A percentile compares a stretch with the other conserved stretches of the same genome.
phyloP scores from a whole-genome alignment of 208 protist genomes.

The Trypanosoma conorhini region DNA sequence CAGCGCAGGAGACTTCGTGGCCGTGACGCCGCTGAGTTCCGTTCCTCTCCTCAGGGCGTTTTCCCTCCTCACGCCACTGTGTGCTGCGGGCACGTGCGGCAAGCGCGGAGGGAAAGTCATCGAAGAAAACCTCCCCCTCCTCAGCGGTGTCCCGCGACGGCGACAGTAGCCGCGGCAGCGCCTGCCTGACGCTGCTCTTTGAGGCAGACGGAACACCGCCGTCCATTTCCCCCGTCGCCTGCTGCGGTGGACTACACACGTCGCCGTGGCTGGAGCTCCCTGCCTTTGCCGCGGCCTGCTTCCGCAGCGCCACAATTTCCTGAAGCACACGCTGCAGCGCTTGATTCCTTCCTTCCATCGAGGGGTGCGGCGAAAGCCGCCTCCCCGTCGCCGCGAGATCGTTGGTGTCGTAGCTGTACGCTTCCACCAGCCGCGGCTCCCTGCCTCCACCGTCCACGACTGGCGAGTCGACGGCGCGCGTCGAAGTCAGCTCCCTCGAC shows the following conservation, averaged over 20 bases:
- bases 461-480: background rate
- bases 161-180: background rate
- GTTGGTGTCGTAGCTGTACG: background rate
- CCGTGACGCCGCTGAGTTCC: too few species aligned
- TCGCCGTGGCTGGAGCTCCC: background rate
- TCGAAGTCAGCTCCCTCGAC: background rate
- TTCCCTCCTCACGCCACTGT: background rate
- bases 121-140: conserved; percentile 25
- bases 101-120: conserved; percentile 3
- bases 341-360: background rate
- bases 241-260: background rate
- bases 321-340: conserved; percentile 20
- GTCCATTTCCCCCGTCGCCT: background rate
- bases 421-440: background rate
- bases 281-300: background rate
- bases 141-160: background rate
- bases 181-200: background rate
- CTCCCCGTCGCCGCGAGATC: background rate
- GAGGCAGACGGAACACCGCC: background rate
- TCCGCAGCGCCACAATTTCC: conserved; percentile 15
- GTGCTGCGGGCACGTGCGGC: background rate
- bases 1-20: background rate
- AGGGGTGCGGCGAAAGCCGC: background rate
- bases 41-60: background rate
- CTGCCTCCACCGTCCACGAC: background rate